These are phyloP conservation scores for Colletotrichum karsti DNA, from an alignment of 2,329 filamentous ascomycete genomes.

Conservation along the genomic window DNA sequence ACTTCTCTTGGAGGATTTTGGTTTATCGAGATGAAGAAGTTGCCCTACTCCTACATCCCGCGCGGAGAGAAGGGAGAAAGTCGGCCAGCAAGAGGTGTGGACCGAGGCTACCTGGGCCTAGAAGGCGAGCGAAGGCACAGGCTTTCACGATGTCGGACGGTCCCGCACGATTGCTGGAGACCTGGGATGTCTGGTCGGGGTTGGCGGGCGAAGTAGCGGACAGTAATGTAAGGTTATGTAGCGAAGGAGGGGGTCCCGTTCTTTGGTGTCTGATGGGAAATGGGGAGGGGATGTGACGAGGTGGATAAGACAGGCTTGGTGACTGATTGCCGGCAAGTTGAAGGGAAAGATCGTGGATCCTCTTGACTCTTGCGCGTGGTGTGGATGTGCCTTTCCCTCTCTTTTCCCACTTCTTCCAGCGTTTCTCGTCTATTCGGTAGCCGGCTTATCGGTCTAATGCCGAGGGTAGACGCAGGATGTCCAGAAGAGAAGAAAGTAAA, in stretches of 20 bases:
- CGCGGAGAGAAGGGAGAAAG: constrained; percentile 7
- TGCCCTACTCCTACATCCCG: constrained; percentile 25
- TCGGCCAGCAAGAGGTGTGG: constrained; percentile 11
- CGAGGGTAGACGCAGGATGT: constrained; percentile 8
- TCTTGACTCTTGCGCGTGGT: not conserved
- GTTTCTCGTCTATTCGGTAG: not conserved
- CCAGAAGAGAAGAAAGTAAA: constrained; percentile 2
- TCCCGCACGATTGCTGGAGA: constrained; percentile 3
- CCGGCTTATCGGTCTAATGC: constrained; percentile 14
- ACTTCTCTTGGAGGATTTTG: constrained; percentile 11
- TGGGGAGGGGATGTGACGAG: constrained; percentile 8
- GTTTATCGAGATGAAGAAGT: constrained; percentile 4
- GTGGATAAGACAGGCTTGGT: constrained; percentile 1
- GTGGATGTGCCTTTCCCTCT: not conserved
- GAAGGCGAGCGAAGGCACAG: constrained; percentile 20
- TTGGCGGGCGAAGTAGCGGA: not conserved
- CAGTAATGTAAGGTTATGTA: constrained; percentile 8
- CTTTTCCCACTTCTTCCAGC: not conserved
- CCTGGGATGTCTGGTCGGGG: constrained; percentile 5
- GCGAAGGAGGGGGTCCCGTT: constrained; percentile 2
- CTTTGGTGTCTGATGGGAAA: not conserved
- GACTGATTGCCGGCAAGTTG: not conserved
- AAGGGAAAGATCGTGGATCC: constrained; percentile 15
- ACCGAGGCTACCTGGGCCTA: constrained; percentile 24
- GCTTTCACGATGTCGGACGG: constrained; percentile 26